Conservation (phyloP, 2,329 filamentous ascomycete species). For the Pyricularia sp. region DNA sequence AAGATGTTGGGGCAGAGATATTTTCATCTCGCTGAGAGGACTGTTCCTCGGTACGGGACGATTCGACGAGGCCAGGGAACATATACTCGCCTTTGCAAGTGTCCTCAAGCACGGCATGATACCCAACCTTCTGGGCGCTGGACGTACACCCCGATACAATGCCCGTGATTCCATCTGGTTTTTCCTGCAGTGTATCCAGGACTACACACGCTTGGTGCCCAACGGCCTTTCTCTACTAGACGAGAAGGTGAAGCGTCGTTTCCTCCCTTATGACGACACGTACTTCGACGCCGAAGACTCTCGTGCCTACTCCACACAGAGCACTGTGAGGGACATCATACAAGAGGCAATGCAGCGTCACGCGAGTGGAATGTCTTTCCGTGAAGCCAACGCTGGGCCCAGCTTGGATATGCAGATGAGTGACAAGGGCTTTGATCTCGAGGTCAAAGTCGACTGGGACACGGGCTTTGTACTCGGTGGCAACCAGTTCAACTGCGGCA, state of each 20-base stretch:
- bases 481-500: conserved; percentile 89
- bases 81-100: conserved; percentile 88
- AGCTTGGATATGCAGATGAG: conserved; percentile 87
- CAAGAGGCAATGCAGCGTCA: conserved; percentile 91
- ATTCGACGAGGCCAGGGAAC: conserved; percentile 79
- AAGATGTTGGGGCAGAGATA: conserved; percentile 91
- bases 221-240: conserved; percentile 62
- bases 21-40: conserved; percentile 89
- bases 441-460: conserved; percentile 81
- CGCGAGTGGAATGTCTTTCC: conserved; percentile 78
- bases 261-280: conserved; percentile 88
- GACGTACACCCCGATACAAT: conserved; percentile 82
- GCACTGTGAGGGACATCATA: conserved; percentile 76
- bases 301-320: conserved; percentile 73
- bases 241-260: conserved; percentile 67
- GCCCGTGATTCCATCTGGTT: conserved; percentile 96
- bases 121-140: conserved; percentile 80
- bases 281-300: conserved; percentile 77
- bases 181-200: conserved; percentile 90
- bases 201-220: conserved; percentile 73
- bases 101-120: conserved; percentile 98
- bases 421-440: conserved; percentile 80
- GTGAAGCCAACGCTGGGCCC: conserved; percentile 86
- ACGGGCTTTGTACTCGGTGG: conserved; percentile 89
- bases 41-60: conserved; percentile 84